Conservation (phyloP, 129 eudicot genomes). For the Helianthus tuberosus region DNA sequence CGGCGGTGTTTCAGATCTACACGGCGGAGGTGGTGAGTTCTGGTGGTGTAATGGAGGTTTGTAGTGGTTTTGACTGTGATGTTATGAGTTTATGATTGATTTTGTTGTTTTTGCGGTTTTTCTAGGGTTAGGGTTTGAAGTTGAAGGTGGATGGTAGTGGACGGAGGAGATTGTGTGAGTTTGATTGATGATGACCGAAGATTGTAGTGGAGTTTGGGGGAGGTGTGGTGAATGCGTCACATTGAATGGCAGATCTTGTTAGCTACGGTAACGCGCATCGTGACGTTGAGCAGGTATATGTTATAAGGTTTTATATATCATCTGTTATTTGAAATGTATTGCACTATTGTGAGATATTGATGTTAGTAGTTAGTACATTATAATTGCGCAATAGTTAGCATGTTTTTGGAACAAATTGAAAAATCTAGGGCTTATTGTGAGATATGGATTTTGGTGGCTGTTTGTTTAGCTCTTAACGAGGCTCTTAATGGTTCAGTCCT, state of each 20-base stretch:
- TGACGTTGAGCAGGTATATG: constrained; percentile 73
- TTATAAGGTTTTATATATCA: not conserved
- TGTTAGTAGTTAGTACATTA: no score
- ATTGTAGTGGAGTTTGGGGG: constrained; percentile 50
- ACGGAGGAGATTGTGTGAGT: no score
- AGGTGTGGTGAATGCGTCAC: constrained; percentile 55
- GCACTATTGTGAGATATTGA: not conserved
- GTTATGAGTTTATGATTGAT: not conserved
- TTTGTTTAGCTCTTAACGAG: no score
- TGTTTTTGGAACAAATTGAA: not conserved
- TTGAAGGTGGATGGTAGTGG: constrained; percentile 39
- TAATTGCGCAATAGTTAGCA: no score
- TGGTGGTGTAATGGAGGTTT: constrained; percentile 11
- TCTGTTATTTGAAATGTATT: not conserved
- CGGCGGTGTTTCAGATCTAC: no score
- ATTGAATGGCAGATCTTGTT: constrained; percentile 99
- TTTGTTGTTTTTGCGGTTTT: not conserved
- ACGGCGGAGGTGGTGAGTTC: constrained; percentile 14
- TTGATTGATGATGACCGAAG: constrained; percentile 73
- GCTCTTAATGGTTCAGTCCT: no score
- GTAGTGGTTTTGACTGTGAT: not conserved
- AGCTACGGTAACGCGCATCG: constrained; percentile 76
- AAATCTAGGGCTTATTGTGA: constrained; percentile 17
- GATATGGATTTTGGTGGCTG: not conserved
- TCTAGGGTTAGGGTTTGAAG: constrained; percentile 24